These are phyloP conservation scores for Candida berthetii DNA, from an alignment of 805 yeast species.

Conservation along the genomic window DNA sequence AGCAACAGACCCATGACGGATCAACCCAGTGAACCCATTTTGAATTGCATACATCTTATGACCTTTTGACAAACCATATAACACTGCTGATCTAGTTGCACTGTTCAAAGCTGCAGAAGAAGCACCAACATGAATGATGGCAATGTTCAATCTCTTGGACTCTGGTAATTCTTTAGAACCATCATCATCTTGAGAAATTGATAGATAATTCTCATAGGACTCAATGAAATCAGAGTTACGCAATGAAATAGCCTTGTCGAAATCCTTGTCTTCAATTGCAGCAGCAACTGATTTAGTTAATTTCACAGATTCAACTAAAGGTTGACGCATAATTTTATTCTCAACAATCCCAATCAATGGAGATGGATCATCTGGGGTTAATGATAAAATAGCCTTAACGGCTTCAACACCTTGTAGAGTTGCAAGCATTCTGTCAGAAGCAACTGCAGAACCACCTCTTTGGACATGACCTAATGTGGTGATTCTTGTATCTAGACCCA, in stretches of 20 bases:
- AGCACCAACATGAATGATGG: slow-evolving; percentile 90
- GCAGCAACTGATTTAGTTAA: slow-evolving; percentile 86
- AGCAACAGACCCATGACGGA: slow-evolving; percentile 80
- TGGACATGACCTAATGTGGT: slow-evolving; percentile 97
- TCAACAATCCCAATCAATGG: slow-evolving; percentile 91
- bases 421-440: slow-evolving; percentile 85
- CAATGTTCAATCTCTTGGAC: slow-evolving; percentile 63
- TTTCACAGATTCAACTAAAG: slow-evolving; percentile 85
- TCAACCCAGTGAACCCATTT: slow-evolving; percentile 90
- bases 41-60: slow-evolving; percentile 87
- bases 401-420: slow-evolving; percentile 98
- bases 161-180: slow-evolving; percentile 54
- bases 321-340: slow-evolving; percentile 79
- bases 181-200: slow-evolving; percentile 64
- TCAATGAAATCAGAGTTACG: slow-evolving; percentile 89
- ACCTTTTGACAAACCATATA: slow-evolving; percentile 84
- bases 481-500: slow-evolving; percentile 91
- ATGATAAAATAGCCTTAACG: slow-evolving; percentile 82
- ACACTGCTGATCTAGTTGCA: slow-evolving; percentile 85
- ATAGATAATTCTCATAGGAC: slow-evolving; percentile 63
- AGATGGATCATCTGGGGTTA: slow-evolving; percentile 87
- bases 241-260: slow-evolving; percentile 78
- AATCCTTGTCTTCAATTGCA: slow-evolving; percentile 75
- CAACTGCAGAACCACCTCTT: slow-evolving; percentile 98
- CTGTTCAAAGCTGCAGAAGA: slow-evolving; percentile 96